Evolutionary conservation across 306 rosid species (phyloP).

Genomic region (Cyclanthera cordifolia): DNA sequence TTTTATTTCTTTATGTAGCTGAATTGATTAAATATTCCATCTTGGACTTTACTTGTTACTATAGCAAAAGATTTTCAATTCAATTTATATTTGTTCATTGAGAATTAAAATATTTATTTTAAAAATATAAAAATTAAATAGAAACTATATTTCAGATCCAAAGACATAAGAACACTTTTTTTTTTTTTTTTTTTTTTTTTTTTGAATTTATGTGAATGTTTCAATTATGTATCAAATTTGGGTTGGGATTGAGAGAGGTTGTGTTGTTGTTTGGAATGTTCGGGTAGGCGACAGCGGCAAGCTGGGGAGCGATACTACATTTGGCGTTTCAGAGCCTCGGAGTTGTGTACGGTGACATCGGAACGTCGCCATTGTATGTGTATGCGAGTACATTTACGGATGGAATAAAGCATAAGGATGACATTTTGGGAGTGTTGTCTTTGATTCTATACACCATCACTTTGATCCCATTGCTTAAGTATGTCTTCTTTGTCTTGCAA

Average conservation of each 20-base stretch:
- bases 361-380: slow-evolving; percentile 32
- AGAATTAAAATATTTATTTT: too few species aligned
- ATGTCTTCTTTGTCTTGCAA: slow-evolving; percentile 40
- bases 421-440: slow-evolving; percentile 55
- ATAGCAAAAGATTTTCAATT: too few species aligned
- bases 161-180: too few species aligned
- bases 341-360: slow-evolving; percentile 29
- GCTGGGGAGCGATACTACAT: slow-evolving; percentile 32
- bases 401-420: slow-evolving; percentile 42
- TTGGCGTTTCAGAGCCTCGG: slow-evolving; percentile 32
- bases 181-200: too few species aligned
- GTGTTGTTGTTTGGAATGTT: neutral
- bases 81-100: too few species aligned
- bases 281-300: neutral
- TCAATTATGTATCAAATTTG: too few species aligned
- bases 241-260: neutral
- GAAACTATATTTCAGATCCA: too few species aligned
- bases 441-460: slow-evolving; percentile 50
- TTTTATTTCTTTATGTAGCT: neutral
- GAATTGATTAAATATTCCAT: too few species aligned
- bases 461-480: slow-evolving; percentile 47
- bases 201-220: too few species aligned
- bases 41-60: too few species aligned
- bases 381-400: slow-evolving; percentile 18
- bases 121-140: too few species aligned